These are phyloP conservation scores for Eucalyptus fibrosa DNA, from an alignment of 345 rosid genomes.

Conservation along the genomic window DNA sequence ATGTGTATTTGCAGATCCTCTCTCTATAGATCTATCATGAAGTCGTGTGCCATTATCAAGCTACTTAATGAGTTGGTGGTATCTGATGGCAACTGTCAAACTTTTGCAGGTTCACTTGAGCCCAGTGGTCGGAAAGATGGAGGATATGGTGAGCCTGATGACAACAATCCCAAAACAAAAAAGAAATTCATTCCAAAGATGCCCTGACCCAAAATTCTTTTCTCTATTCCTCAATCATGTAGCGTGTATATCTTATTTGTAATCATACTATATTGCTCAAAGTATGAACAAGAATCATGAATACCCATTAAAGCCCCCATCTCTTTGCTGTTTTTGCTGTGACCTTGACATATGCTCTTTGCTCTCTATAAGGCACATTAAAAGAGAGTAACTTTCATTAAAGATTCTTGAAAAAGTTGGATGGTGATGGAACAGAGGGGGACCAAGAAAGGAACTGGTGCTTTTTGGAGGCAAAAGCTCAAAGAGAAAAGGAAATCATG, in stretches of 20 bases:
- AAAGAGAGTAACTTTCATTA: neutral
- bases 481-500: neutral
- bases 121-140: slow-evolving; percentile 35
- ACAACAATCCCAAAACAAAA: neutral
- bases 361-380: neutral
- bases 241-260: slow-evolving; percentile 3
- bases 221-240: neutral
- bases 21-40: neutral
- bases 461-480: neutral
- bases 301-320: neutral
- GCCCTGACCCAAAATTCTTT: slow-evolving; percentile 13
- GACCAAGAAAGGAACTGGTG: neutral
- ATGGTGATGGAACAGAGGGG: neutral
- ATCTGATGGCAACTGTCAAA: neutral
- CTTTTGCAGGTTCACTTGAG: slow-evolving; percentile 34
- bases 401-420: neutral
- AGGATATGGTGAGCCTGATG: slow-evolving; percentile 16
- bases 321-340: neutral
- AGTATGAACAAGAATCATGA: slow-evolving; percentile 11
- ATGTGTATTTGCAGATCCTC: neutral
- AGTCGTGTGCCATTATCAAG: neutral
- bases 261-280: slow-evolving; percentile 8
- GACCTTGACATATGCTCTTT: neutral
- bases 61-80: neutral
- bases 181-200: slow-evolving; percentile 2